Percentiles rank a stretch among this genome's conserved stretches.
Evolutionary conservation across 345 rosid genomes (phyloP).

Genomic region (Euphorbia tirucalli): DNA sequence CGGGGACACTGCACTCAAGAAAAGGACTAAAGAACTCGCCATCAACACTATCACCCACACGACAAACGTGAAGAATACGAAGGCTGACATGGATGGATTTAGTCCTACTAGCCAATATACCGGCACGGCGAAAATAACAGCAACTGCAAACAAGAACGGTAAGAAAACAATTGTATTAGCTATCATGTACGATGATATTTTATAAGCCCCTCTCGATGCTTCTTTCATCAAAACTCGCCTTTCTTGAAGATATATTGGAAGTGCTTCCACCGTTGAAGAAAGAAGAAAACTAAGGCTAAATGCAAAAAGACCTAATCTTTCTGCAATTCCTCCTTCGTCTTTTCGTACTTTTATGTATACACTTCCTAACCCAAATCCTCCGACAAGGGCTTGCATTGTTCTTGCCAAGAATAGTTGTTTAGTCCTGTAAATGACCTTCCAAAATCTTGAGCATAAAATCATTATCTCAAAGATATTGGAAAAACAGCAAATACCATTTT

Average conservation of each 20-base stretch:
- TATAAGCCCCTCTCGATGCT: slow-evolving; percentile 72
- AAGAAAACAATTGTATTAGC: slow-evolving; percentile 78
- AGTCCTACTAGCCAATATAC: slow-evolving; percentile 92
- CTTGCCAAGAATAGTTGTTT: slow-evolving; percentile 75
- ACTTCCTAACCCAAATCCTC: slow-evolving; percentile 75
- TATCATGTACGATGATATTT: slow-evolving; percentile 80
- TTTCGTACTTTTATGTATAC: slow-evolving; percentile 58
- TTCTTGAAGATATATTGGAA: slow-evolving; percentile 84
- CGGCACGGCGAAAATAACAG: slow-evolving; percentile 67
- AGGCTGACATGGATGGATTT: slow-evolving; percentile 60
- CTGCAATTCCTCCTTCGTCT: slow-evolving; percentile 61
- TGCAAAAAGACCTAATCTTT: slow-evolving; percentile 78
- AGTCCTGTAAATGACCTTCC: slow-evolving; percentile 79
- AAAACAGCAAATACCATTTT: slow-evolving; percentile 12
- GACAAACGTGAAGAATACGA: slow-evolving; percentile 59
- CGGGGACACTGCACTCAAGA: slow-evolving; percentile 73
- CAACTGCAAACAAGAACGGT: slow-evolving; percentile 66
- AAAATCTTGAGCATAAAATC: slow-evolving; percentile 69
- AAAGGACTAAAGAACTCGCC: slow-evolving; percentile 83
- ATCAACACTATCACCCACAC: slow-evolving; percentile 76
- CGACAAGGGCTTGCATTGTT: slow-evolving; percentile 84
- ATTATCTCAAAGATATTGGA: slow-evolving; percentile 48
- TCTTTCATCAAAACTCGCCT: slow-evolving; percentile 87
- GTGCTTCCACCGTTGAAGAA: slow-evolving; percentile 90
- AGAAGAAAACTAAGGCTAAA: slow-evolving; percentile 86